Evolutionary conservation across 2,329 filamentous ascomycete species (phyloP), one percentile per base, ranked within the genome.

Genomic region (Epichloe sp.): DNA sequence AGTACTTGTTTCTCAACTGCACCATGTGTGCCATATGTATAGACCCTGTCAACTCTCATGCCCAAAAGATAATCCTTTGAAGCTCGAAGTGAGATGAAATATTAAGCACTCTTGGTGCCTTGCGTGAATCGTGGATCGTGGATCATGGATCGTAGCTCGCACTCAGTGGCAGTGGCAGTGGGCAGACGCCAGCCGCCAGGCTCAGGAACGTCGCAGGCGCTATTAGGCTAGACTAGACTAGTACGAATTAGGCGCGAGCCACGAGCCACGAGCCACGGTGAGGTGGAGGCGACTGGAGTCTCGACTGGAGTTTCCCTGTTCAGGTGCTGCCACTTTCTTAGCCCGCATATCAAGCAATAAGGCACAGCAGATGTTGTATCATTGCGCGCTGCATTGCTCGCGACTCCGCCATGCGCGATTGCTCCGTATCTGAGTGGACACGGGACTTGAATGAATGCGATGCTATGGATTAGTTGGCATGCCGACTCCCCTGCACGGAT

Each of bases 121-220:
- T 26, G 23, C 23, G 23, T 26, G 23, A 26, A 26, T 26, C 31
- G 31, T 1, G 31, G 1, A 38, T 38, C 37, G 37, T 3, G 36
- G 5, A 38, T n/a, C 36, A 4, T 38, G 14, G 4, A 38, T 38
- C 12, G 14, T 7, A 26, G 23, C 23, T 26, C 23, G 23, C 23
- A 26, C 23, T 7, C 23, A 7, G 23, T n/a, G 7, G 12, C 36
- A 38, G 36, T 38, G 19, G 19, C 17, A 19, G 1, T 19, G 19
- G 14, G 44, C 26, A 35, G 44, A 47, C 31, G 15, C 45, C 36
- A 34, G n/a, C 45, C 35, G 54, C 48, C 50, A 26, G 45, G 47
- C 45, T 52, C 51, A 55, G 56, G 52, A 61, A 60, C 55, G 52
- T 46, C 44, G 37, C 36, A 26, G 12, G 47, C 19, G 47, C 47